phyloP scores from a whole-genome alignment of 2,329 filamentous ascomycete species.

The Epichloe sylvatica region DNA sequence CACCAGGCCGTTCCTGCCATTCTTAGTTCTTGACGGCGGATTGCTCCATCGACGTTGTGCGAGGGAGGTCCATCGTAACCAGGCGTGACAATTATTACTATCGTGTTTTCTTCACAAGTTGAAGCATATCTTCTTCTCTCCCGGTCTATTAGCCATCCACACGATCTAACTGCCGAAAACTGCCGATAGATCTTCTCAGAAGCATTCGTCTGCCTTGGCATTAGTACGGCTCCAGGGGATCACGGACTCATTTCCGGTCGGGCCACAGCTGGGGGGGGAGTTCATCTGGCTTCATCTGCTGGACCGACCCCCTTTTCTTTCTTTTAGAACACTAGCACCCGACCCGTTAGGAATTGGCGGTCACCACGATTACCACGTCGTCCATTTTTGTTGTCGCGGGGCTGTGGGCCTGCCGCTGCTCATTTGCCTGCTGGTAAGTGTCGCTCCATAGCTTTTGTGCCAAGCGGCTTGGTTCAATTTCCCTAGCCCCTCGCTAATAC shows the following conservation, averaged over 20 bases:
- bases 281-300: too few relatives aligned
- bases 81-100: too few relatives aligned
- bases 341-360: background rate
- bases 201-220: background rate
- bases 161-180: too few relatives aligned
- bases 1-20: background rate
- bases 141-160: too few relatives aligned
- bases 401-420: background rate
- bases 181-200: background rate
- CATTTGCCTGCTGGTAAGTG: background rate
- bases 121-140: too few relatives aligned
- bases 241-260: conserved; percentile 4
- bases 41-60: too few relatives aligned
- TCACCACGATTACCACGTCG: background rate
- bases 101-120: background rate
- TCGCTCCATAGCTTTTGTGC: background rate
- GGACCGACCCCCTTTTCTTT: background rate
- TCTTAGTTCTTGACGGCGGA: background rate
- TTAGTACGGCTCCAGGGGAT: background rate
- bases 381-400: background rate
- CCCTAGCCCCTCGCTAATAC: background rate
- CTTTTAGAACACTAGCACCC: too few relatives aligned
- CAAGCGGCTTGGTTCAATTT: background rate
- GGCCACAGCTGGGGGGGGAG: background rate
- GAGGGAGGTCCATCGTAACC: too few relatives aligned